Percentiles rank a stretch among this genome's conserved stretches.
Conservation (phyloP, 352 stramenopile genomes). For the Phytophthora nicotianae region DNA sequence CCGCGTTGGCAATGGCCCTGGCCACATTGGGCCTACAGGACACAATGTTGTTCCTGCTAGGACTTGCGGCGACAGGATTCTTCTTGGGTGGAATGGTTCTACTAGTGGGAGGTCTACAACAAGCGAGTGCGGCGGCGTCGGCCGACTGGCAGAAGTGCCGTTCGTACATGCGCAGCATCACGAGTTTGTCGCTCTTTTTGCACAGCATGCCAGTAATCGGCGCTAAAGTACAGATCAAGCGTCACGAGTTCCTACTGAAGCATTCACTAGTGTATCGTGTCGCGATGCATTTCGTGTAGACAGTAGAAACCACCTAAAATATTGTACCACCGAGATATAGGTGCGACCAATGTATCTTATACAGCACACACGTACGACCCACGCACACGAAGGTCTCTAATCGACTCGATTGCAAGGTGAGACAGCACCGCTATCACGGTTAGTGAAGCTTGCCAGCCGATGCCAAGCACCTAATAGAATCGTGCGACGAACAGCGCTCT, state of each 20-base stretch:
- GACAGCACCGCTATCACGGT: too few relatives aligned
- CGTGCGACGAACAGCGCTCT: too few relatives aligned
- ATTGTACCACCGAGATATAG: too few relatives aligned
- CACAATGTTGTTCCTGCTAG: slow-evolving; percentile 62
- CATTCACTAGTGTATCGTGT: slow-evolving; percentile 77
- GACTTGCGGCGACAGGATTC: slow-evolving; percentile 46
- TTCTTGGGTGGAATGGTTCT: slow-evolving; percentile 66
- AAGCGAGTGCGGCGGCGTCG: slow-evolving; percentile 50
- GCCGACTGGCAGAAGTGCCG: slow-evolving; percentile 75
- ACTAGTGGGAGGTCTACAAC: slow-evolving; percentile 63
- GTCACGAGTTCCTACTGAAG: slow-evolving; percentile 74
- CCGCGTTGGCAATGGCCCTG: slow-evolving; percentile 43
- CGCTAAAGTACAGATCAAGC: slow-evolving; percentile 68
- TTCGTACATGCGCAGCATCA: slow-evolving; percentile 77
- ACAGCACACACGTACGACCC: too few relatives aligned
- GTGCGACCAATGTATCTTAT: too few relatives aligned
- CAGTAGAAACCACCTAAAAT: background rate
- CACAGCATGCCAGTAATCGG: slow-evolving; percentile 71
- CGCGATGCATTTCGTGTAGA: slow-evolving; percentile 73
- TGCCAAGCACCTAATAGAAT: too few relatives aligned
- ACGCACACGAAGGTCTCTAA: too few relatives aligned
- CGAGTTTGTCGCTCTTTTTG: slow-evolving; percentile 82
- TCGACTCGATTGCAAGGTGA: too few relatives aligned
- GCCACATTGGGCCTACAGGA: slow-evolving; percentile 60
- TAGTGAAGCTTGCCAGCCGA: too few relatives aligned